Evolutionary conservation across 225 moss, liverwort and hornwort species (phyloP).

Genomic region (Takakia lepidozioides): DNA sequence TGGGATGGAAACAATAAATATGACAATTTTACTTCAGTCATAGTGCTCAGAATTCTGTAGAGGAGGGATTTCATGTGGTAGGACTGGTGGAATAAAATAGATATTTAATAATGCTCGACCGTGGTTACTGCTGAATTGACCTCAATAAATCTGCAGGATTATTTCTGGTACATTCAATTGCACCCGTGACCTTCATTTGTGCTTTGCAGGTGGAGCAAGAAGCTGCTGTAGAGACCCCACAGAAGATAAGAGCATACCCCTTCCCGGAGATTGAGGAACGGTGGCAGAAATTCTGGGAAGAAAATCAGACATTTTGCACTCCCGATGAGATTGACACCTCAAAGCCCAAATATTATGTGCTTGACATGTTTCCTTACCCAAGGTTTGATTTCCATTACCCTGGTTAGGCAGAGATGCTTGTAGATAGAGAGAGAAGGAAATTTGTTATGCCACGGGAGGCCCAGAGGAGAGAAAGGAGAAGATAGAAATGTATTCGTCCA

Average conservation of each 20-base stretch:
- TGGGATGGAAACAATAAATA: too few relatives aligned
- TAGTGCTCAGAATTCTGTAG: too few relatives aligned
- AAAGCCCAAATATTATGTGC: conserved; percentile 84
- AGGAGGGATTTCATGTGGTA: too few relatives aligned
- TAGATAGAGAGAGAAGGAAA: background rate
- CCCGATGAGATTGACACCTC: conserved; percentile 66
- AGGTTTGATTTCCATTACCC: too few relatives aligned
- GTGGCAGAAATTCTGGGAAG: conserved; percentile 92
- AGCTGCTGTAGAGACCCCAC: conserved; percentile 18
- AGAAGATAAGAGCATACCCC: conserved; percentile 60
- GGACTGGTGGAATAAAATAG: too few relatives aligned
- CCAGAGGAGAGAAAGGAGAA: too few relatives aligned
- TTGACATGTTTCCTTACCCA: conserved; percentile 97
- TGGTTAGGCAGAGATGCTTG: too few relatives aligned
- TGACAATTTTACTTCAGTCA: too few relatives aligned
- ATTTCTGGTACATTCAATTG: conserved; percentile 10
- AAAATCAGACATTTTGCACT: conserved; percentile 81
- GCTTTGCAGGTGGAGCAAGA: conserved; percentile 19
- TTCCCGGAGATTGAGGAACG: conserved; percentile 75
- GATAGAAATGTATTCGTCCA: too few relatives aligned
- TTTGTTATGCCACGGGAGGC: too few relatives aligned
- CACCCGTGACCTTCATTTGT: conserved; percentile 8
- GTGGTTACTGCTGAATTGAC: conserved; percentile 13
- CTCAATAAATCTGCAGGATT: conserved; percentile 10
- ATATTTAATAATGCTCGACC: background rate